These are phyloP conservation scores for Panicum hallii DNA, from an alignment of 202 grass and related monocot species.

Conservation along the genomic window DNA sequence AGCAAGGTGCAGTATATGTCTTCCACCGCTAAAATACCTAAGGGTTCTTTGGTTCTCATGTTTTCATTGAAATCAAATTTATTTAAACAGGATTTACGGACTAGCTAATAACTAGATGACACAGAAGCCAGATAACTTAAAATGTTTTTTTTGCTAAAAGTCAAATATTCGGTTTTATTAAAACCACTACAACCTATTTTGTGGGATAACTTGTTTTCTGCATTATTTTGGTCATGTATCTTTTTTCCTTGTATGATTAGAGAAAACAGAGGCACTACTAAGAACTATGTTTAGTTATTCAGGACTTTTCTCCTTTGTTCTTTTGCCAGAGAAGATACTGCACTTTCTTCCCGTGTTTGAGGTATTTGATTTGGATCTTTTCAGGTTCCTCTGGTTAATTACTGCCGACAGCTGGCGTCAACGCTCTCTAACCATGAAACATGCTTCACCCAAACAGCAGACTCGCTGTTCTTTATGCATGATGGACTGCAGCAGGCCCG, in stretches of 20 bases:
- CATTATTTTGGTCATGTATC: background rate
- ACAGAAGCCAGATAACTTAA: background rate
- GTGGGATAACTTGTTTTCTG: background rate
- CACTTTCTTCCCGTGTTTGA: background rate
- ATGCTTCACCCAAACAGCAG: conserved; percentile 97
- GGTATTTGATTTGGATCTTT: conserved; percentile 39
- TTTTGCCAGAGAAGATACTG: conserved; percentile 11
- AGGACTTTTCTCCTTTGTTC: conserved; percentile 20
- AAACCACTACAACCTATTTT: background rate
- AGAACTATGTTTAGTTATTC: conserved; percentile 18
- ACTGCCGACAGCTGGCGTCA: conserved; percentile 89
- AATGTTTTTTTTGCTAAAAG: background rate
- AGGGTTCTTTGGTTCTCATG: background rate
- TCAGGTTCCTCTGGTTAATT: conserved; percentile 84
- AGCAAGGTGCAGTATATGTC: background rate
- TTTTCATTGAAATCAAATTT: background rate
- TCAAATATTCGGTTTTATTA: background rate
- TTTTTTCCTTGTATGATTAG: conserved; percentile 3
- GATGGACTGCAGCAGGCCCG: conserved; percentile 87
- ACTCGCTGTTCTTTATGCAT: conserved; percentile 88
- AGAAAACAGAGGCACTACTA: background rate
- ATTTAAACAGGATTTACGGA: background rate
- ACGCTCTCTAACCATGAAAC: conserved; percentile 88
- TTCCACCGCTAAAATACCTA: background rate
- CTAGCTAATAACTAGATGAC: background rate